Evolutionary conservation across 176 grass and related monocot genomes (phyloP).

Genomic region (Bonia amplexicaulis): DNA sequence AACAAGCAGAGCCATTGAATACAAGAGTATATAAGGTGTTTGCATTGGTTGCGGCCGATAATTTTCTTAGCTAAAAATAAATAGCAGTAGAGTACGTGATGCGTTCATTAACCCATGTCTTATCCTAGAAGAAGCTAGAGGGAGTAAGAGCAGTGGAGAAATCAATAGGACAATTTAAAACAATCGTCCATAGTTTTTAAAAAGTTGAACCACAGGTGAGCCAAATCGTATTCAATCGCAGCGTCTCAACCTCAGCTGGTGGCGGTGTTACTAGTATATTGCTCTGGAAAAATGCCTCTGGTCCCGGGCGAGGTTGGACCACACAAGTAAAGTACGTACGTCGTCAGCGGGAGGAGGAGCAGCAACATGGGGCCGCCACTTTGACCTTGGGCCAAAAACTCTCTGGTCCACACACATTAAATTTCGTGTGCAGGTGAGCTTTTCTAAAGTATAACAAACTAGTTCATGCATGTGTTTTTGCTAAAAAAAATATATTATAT

Average conservation of each 20-base stretch:
- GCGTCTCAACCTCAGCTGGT: background rate
- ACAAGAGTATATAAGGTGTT: background rate
- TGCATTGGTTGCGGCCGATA: no score
- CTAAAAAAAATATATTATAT: no score
- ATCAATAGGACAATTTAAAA: no score
- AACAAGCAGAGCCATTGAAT: background rate
- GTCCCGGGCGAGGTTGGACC: background rate
- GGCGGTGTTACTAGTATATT: background rate
- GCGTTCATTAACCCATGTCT: no score
- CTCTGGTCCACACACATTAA: background rate
- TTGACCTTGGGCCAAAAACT: slow-evolving; percentile 18
- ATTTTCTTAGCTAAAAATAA: no score
- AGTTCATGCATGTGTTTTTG: no score
- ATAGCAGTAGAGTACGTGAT: no score
- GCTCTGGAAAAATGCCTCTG: background rate
- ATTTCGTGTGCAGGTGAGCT: slow-evolving; percentile 1
- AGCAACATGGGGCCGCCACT: background rate
- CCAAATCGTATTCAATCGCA: background rate
- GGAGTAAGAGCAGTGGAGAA: no score
- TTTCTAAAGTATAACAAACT: background rate
- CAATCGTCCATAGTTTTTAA: background rate
- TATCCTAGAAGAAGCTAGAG: no score
- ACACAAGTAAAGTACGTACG: background rate
- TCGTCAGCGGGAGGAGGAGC: background rate
- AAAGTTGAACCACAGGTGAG: no score